A percentile compares a stretch with the other conserved stretches of the same genome.
Conservation (phyloP, 2,329 filamentous ascomycete genomes). For the Myriosclerotinia curreyana region DNA sequence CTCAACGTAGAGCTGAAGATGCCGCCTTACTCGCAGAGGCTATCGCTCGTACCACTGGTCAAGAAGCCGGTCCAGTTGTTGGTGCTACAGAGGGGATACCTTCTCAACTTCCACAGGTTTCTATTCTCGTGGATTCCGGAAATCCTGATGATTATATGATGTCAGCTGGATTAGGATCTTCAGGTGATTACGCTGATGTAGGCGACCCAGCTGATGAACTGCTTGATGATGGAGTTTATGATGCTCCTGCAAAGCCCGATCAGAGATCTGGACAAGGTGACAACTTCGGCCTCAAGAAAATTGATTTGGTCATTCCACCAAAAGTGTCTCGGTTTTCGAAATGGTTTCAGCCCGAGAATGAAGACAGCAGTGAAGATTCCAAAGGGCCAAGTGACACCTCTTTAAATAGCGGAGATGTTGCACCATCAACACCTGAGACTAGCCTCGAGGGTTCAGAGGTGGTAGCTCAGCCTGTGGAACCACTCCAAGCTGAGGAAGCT, state of each 20-base stretch:
- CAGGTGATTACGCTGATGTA: no score
- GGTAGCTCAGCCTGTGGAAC: no score
- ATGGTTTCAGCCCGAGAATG: neutral
- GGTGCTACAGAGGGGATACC: neutral
- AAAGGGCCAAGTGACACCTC: neutral
- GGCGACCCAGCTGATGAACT: no score
- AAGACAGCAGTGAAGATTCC: neutral
- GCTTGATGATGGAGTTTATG: no score
- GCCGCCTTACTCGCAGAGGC: neutral
- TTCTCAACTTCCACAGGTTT: neutral
- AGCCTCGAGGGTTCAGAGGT: neutral
- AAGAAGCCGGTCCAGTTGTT: neutral
- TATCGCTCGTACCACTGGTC: neutral
- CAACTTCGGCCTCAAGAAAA: neutral
- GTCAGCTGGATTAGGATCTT: no score
- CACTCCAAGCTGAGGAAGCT: neutral
- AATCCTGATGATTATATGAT: no score
- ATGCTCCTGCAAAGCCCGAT: neutral
- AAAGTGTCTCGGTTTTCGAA: neutral
- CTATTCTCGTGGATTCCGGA: no score
- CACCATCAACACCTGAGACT: neutral
- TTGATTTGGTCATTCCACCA: neutral
- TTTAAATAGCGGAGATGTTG: rapidly evolving
- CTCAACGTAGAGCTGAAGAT: neutral
- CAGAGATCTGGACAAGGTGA: neutral